Percentiles rank a stretch among this genome's conserved stretches.
Evolutionary conservation across 306 rosid genomes (phyloP).

Genomic region (Rosa persica): DNA sequence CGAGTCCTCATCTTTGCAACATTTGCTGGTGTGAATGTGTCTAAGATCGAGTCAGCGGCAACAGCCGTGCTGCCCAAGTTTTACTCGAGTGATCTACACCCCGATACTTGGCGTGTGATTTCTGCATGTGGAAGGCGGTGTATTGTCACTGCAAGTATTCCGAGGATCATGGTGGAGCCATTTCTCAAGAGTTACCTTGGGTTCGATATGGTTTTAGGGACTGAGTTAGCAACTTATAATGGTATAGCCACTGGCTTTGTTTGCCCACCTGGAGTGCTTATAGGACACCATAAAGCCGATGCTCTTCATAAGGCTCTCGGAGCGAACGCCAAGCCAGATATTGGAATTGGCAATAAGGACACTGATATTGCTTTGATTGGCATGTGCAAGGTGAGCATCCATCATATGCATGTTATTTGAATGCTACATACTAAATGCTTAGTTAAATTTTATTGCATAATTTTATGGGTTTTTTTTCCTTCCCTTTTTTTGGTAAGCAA

Average conservation of each 20-base stretch:
- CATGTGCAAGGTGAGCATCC: slow-evolving; percentile 57
- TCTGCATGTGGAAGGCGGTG: slow-evolving; percentile 58
- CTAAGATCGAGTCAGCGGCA: slow-evolving; percentile 62
- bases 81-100: slow-evolving; percentile 54
- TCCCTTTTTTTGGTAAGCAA: too few species aligned
- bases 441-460: too few species aligned
- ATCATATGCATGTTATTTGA: not conserved
- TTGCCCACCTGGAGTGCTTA: slow-evolving; percentile 50
- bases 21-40: slow-evolving; percentile 49
- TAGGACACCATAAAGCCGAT: slow-evolving; percentile 56
- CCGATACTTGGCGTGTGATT: slow-evolving; percentile 64
- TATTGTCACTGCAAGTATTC: slow-evolving; percentile 59
- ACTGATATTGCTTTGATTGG: slow-evolving; percentile 72
- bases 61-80: slow-evolving; percentile 76
- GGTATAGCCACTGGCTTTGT: slow-evolving; percentile 78
- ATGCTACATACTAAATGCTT: not conserved
- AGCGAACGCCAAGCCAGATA: slow-evolving; percentile 39
- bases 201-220: slow-evolving; percentile 66
- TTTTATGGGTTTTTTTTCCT: too few species aligned
- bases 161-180: slow-evolving; percentile 74
- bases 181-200: slow-evolving; percentile 67
- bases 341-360: slow-evolving; percentile 72
- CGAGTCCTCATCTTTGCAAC: slow-evolving; percentile 59
- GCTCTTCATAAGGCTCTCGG: slow-evolving; percentile 48
- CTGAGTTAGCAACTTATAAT: slow-evolving; percentile 42